Percentiles rank a stretch among this genome's conserved stretches.
Conservation (phyloP, 805 yeast species). For the Kodamaea neixiangensis region DNA sequence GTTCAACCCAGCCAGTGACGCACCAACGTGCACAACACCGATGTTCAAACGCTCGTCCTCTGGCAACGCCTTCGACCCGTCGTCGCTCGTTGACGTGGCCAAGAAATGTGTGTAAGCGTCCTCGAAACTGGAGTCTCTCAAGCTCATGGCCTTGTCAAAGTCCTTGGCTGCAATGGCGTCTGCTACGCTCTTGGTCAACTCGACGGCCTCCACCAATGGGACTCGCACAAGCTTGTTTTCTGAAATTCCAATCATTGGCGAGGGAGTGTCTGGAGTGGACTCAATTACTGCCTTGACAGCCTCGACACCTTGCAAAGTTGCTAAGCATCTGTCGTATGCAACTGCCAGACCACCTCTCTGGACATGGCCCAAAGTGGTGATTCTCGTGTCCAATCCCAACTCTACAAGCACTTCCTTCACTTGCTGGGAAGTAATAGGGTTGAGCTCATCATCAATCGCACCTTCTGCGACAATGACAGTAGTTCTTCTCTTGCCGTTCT, state of each 20-base stretch:
- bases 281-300: slow-evolving; percentile 77
- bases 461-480: slow-evolving; percentile 85
- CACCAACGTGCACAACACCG: slow-evolving; percentile 76
- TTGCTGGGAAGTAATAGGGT: slow-evolving; percentile 64
- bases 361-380: slow-evolving; percentile 77
- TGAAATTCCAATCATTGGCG: slow-evolving; percentile 74
- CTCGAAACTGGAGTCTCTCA: slow-evolving; percentile 70
- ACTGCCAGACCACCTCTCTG: slow-evolving; percentile 85
- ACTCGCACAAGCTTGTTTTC: slow-evolving; percentile 70
- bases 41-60: slow-evolving; percentile 55
- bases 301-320: slow-evolving; percentile 80
- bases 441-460: slow-evolving; percentile 68
- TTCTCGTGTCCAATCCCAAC: slow-evolving; percentile 73
- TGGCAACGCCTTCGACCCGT: slow-evolving; percentile 44
- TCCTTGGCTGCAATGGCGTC: slow-evolving; percentile 64
- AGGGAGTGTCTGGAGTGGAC: slow-evolving; percentile 66
- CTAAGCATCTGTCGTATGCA: slow-evolving; percentile 69
- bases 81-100: slow-evolving; percentile 48
- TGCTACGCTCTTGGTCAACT: slow-evolving; percentile 70
- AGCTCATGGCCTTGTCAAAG: slow-evolving; percentile 66
- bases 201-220: slow-evolving; percentile 73
- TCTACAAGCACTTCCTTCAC: slow-evolving; percentile 67
- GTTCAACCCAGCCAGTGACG: slow-evolving; percentile 78
- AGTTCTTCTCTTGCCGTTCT: slow-evolving; percentile 73
- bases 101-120: slow-evolving; percentile 65